Base-by-base conservation (phyloP, 2,329 filamentous ascomycete genomes). In the Phialophora verrucosa region DNA sequence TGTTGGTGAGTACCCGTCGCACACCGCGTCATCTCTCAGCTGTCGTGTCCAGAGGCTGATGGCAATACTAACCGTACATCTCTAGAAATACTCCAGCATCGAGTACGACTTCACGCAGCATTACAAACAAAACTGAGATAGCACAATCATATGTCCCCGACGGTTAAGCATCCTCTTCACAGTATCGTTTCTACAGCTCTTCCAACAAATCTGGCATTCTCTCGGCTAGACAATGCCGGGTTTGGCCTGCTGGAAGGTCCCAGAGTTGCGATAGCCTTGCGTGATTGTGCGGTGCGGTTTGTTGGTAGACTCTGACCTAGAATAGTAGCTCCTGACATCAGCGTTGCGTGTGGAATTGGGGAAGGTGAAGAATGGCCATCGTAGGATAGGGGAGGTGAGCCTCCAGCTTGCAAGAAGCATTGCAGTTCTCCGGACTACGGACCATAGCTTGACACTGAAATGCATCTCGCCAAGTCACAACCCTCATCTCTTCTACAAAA, bases 41-140 rank as follows among this genome's bases (percentile, higher is more conserved):
- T n/a, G 17, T 44, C 5, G 4, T 5, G 7, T 7, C 17, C 38
- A 44, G 38, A 20, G 38, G 17, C n/a, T 44, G n/a, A 7, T 51
- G 49, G 25, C 49, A 51, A 27, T 7, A 51, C 49, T 51, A 17
- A 51, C 49, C 11, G n/a, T 12, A 2, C 49, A 7, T 17, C 17
- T 38, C 17, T 32, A 66, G 66, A 66, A 69, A 63, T 53, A 25
- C 20, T 69, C 66, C 12, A 66, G 63, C 44, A 66, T 66, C 51
- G 63, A 66, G 54, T 54, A 66, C 54, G 66, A 64, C 38, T 66
- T 69, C 66, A 69, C 53, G 6, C 64, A 66, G 54, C 61, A 68
- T 54, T 68, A 68, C 57, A 56, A 50, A 38, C n/a, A 42, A 53
- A 27, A n/a, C 7, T 61, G 23, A 32, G 47, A 27, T 51, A 51